A percentile compares a stretch with the other conserved stretches of the same genome.
These are phyloP conservation scores for Cadophora malorum DNA, from an alignment of 2,329 filamentous ascomycete species.

Conservation along the genomic window DNA sequence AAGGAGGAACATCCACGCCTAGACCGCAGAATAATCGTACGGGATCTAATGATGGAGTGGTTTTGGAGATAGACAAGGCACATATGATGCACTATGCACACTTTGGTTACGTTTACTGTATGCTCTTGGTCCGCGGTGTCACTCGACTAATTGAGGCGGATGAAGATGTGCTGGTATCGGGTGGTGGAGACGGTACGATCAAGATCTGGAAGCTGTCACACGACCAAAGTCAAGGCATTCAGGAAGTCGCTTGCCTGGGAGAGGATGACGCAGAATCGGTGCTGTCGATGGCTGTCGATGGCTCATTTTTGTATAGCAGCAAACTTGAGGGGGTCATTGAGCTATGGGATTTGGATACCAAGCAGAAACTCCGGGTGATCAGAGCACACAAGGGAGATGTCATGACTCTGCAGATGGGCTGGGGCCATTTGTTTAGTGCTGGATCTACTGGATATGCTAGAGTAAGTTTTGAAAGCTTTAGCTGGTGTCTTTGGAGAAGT, in stretches of 20 bases:
- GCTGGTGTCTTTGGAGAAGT: not conserved
- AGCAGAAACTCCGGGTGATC: slow-evolving; percentile 86
- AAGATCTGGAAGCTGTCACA: slow-evolving; percentile 82
- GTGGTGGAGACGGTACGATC: slow-evolving; percentile 91
- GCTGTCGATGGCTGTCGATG: slow-evolving; percentile 83
- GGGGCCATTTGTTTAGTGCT: slow-evolving; percentile 84
- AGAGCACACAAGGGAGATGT: slow-evolving; percentile 82
- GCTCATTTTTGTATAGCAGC: slow-evolving; percentile 90
- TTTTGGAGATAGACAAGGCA: slow-evolving; percentile 81
- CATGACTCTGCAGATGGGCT: slow-evolving; percentile 84
- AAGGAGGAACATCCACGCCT: slow-evolving; percentile 78
- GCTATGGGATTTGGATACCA: slow-evolving; percentile 95
- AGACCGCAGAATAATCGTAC: slow-evolving; percentile 58
- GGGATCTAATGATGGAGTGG: slow-evolving; percentile 62
- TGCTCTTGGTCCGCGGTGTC: slow-evolving; percentile 80
- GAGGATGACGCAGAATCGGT: slow-evolving; percentile 68
- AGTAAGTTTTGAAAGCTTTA: slow-evolving; percentile 56
- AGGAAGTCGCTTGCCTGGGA: slow-evolving; percentile 71
- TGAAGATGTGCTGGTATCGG: slow-evolving; percentile 85
- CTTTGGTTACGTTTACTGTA: slow-evolving; percentile 95
- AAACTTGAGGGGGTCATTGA: slow-evolving; percentile 88
- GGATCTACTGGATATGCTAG: slow-evolving; percentile 88
- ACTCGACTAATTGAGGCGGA: slow-evolving; percentile 71
- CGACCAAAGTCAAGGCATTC: slow-evolving; percentile 64
- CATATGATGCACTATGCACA: slow-evolving; percentile 90